Evolutionary conservation across 257 asterid species (phyloP), one percentile per base, ranked within the genome.

Genomic region (Rhazya stricta): DNA sequence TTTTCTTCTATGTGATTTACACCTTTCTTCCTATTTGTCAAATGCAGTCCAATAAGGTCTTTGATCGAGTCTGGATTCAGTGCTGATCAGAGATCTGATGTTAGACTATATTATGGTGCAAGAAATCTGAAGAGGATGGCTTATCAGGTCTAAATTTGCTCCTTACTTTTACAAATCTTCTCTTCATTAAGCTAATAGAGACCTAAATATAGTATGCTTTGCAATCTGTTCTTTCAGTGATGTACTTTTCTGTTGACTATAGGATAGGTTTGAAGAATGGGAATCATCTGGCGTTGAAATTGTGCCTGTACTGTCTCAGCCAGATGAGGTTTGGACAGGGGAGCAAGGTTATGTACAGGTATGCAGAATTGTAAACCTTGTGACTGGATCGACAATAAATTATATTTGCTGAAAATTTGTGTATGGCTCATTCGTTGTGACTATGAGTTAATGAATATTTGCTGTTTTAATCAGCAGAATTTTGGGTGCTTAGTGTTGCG

Each of bases 31-130:
- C 27, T 25, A 30, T 63, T 74, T 74, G 45, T 71, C 67, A 56
- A 63, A 48, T 87, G 83, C 87, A 94, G 98, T 86, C 96, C 97
- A 51, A 90, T 94, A 76, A 85, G 97, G 70, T 90, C 98, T 25
- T 79, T 94, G 86, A 88, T 94, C 19, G 98, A 94, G 83, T 83
- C 86, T 27, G 96, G 96, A 76, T 89, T 94, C 15, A 79, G 85
- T 79, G 96, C 91, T 60, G 89, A 89, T 66, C 76, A 79, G 85
- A 86, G 97, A 85, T 83, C 94, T 66, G 97, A 94, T 78, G 96
- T 90, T 73, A 86, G 96, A 75, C 90, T 94, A 72, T 94, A 94
- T 84, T 94, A 94, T 75, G 98, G 97, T 29, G 97, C 98, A n/a
- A 87, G 96, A 77, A 91, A 87, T 81, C 96, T 94, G 74, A 63